Evolutionary conservation across 495 filamentous ascomycete species (phyloP), one percentile per base, ranked within the genome.

Genomic region (Penicillium malachiteum): DNA sequence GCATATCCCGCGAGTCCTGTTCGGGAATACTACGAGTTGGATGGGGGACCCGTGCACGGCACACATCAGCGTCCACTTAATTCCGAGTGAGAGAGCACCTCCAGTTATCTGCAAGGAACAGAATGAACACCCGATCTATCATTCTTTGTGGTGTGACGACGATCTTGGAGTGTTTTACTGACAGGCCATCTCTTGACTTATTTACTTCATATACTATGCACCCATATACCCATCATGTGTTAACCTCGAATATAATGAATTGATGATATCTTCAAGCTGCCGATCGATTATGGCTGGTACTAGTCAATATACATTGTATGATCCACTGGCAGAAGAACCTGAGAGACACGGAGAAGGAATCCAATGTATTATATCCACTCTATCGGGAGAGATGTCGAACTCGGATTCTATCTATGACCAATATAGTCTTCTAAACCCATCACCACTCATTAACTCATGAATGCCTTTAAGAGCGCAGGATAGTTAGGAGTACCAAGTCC

Each of bases 401-500:
- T 9, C 35, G 35, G 13, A n/a, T 38, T 38, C 8, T 38, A n/a
- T 38, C 8, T 38, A n/a, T 38, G 5, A 38, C 35, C 35, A 2
- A 38, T 44, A 26, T 26, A 26, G 21, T 26, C 21, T 26, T 26
- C 21, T 1, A 26, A 26, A 26, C 2, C 1, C 21, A 26, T 26
- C 4, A 1, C 21, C 34, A 37, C 34, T 37, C 42, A 46, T 26
- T 46, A 26, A 46, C 14, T 13, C 71, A 81, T 69, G 50, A 79
- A 81, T 31, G 75, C 56, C 46, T 74, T 64, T 63, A 81, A 55
- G 58, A 84, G 55, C 62, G 73, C 75, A 0, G 75, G 74, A 57
- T 79, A 83, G 57, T 80, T 77, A 1, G 81, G 81, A 11, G 79
- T 81, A 46, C 84, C 84, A 51, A 87, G 59, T 11, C 84, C 85